A percentile compares a stretch with the other conserved stretches of the same genome.
Conservation (phyloP, 202 grass and related monocot species). For the Eragrostis tef region DNA sequence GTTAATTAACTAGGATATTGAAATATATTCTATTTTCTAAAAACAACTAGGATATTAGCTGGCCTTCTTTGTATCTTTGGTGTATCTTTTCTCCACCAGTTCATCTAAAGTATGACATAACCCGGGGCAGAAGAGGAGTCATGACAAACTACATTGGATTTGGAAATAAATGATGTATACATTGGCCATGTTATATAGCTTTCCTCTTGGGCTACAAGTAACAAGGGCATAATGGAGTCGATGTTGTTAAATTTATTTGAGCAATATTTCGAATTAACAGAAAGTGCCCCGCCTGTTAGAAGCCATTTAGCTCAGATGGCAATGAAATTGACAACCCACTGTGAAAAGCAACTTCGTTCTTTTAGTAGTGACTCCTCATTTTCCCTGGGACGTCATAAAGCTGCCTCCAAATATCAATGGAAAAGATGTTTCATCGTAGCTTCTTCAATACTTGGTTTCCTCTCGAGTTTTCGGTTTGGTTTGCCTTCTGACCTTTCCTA, state of each 20-base stretch:
- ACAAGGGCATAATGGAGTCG: neutral
- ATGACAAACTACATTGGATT: too few relatives aligned
- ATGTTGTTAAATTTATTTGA: neutral
- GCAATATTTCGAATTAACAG: neutral
- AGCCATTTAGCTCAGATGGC: too few relatives aligned
- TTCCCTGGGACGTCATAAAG: neutral
- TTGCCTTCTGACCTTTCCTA: neutral
- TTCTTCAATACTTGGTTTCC: neutral
- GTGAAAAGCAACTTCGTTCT: neutral
- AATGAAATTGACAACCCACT: neutral
- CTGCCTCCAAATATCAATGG: neutral
- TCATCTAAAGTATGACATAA: too few relatives aligned
- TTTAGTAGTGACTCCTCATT: neutral
- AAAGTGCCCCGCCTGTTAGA: too few relatives aligned
- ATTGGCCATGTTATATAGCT: too few relatives aligned
- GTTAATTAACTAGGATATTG: too few relatives aligned
- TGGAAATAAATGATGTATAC: too few relatives aligned
- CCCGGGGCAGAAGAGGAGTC: too few relatives aligned
- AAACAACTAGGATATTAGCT: too few relatives aligned
- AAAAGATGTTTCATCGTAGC: neutral
- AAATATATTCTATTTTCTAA: too few relatives aligned
- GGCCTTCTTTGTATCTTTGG: too few relatives aligned
- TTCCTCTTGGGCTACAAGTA: neutral
- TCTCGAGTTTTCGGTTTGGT: neutral
- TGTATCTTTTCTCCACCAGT: too few relatives aligned